Evolutionary conservation across 2,329 filamentous ascomycete genomes (phyloP), one percentile per base, ranked within the genome.

Genomic region (Byssothecium circinans): DNA sequence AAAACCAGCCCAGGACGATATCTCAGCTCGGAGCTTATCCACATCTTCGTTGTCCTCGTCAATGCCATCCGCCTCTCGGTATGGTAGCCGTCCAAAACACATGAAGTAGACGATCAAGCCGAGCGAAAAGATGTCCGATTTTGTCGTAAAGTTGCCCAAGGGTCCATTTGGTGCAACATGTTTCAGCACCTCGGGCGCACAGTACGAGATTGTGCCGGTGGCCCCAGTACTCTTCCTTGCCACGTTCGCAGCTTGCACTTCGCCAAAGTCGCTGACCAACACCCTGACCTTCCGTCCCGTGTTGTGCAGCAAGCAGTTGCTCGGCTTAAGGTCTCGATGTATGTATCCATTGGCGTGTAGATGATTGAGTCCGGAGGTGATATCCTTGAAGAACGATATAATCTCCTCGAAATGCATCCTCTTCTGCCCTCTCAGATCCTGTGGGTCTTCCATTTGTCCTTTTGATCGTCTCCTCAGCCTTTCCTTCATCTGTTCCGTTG

Each of bases 21-120:
- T 97, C 69, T 99, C 94, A 2, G 80, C 86, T 34, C 91, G 84
- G 23, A 99, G 79, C 56, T 85, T 78, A 58, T 96, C 91, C 4
- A 96, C 78, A 56, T 97, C 91, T 67, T 99, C 94, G 45, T 90
- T 85, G 64, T 97, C 92, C 69, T 97, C 92, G 50, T 96, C 84
- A 18, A 95, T 79, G 3, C 86, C 80, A 65, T 97, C 92, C 43
- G 91, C 89, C 58, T 87, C 88, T 19, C 75, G 78, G 65, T 97
- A 99, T 0, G 94, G 94, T 10, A 99, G 79, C 38, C 86, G 81
- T 1, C 87, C 89, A 67, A 99, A 99, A 68, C 94, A 99, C 79
- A 99, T 87, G 65, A 99, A 99, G 70, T 97, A 95, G 3, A 99
- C 80, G 46, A 97, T 97, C 92, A 99, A 96, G 40, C 94, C 94